Base-by-base conservation (phyloP, 2,329 filamentous ascomycete species). In the Claviceps quebecensis region DNA sequence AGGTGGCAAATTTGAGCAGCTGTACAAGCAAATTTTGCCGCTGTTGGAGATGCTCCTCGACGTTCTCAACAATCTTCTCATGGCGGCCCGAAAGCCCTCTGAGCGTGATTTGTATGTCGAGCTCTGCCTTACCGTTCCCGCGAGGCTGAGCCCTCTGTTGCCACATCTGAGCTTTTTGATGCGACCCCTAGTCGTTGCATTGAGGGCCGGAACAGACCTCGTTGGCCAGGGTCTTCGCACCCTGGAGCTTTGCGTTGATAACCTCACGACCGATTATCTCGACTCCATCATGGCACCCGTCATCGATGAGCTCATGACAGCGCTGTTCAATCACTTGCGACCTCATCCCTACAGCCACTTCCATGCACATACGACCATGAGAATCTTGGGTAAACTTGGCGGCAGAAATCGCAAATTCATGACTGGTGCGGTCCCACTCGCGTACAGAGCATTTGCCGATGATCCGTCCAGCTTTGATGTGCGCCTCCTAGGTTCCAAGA, bases 251-350 rank as follows among this genome's bases (percentile, higher is more conserved):
- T 99, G 93, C 61, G 93, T 99, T 17, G 93, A 99, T 56, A 99
- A 99, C 59, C 76, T 99, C 0, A 98, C 94, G 0, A 91, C 93
- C 0, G 93, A 98, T 61, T 99, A 98, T 62, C 73, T 99, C 14
- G 93, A 99, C 60, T 94, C 93, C 0, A 97, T 99, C 60, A 98
- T 98, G 91, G 88, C 91, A 2, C 94, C 93, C 0, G 94, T 97
- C 26, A 97, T 99, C 66, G 91, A 98, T 60, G 93, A 99, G 63
- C 74, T 99, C 45, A 98, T 98, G 93, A 93, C 89, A 46, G 91
- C 91, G 1, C 75, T 99, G 1, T 98, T 95, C 76, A 90, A 96
- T 56, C 94, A 98, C 65, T 76, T 99, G 43, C 86, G 86, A 60
- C 94, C 93, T 7, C 84, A 90, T 56, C 93, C 93, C 0, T 95